These are phyloP conservation scores for Deuterostichococcus epilithicus DNA, from an alignment of 139 green algal genomes.

Conservation along the genomic window DNA sequence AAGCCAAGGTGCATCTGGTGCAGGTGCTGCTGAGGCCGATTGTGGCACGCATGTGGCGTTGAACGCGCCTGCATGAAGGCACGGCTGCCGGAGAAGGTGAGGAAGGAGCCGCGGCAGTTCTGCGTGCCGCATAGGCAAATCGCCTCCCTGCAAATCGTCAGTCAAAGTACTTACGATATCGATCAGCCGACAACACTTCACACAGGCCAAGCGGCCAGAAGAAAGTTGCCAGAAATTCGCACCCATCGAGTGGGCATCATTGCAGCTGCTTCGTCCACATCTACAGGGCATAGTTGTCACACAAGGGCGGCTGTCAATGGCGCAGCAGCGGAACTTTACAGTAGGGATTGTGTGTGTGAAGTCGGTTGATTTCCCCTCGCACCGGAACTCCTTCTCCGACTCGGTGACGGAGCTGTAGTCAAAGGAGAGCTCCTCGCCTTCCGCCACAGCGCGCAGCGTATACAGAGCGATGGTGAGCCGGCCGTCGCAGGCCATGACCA, in stretches of 20 bases:
- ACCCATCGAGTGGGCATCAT: too few relatives aligned
- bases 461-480: slow-evolving; percentile 86
- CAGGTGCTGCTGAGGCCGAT: not conserved
- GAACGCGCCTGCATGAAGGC: slow-evolving; percentile 63
- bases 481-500: slow-evolving; percentile 65
- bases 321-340: too few relatives aligned
- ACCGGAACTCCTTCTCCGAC: slow-evolving; percentile 74
- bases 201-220: too few relatives aligned
- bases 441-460: slow-evolving; percentile 61
- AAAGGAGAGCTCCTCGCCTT: slow-evolving; percentile 83
- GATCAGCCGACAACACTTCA: too few relatives aligned
- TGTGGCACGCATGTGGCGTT: too few relatives aligned
- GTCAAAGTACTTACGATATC: not conserved
- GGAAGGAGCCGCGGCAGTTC: slow-evolving; percentile 71
- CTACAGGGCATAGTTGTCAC: too few relatives aligned
- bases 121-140: slow-evolving; percentile 81
- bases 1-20: too few relatives aligned
- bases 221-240: too few relatives aligned
- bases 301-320: too few relatives aligned
- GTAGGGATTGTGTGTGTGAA: too few relatives aligned
- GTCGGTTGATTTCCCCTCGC: too few relatives aligned
- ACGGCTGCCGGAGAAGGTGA: slow-evolving; percentile 73
- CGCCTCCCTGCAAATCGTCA: slow-evolving; percentile 34
- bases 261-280: too few relatives aligned
- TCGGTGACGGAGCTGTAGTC: slow-evolving; percentile 88